A percentile compares a stretch with the other conserved stretches of the same genome.
phyloP scores from a whole-genome alignment of 2,329 filamentous ascomycete species.

The Colletotrichum sp. region DNA sequence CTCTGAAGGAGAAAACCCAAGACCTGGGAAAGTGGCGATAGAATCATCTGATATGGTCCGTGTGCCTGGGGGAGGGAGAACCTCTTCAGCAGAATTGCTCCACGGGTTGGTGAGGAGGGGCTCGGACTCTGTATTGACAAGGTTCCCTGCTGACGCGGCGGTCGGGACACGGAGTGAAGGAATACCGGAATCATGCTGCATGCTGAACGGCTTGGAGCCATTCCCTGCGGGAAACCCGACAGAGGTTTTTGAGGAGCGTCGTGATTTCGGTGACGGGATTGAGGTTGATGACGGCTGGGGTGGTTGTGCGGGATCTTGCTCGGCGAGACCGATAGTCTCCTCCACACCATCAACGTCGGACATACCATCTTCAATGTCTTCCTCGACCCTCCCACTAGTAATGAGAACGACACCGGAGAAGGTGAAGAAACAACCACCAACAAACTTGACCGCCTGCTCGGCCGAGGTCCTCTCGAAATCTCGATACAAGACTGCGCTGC shows the following conservation, averaged over 20 bases:
- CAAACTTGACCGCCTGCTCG: constrained; percentile 80
- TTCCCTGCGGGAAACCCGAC: constrained; percentile 45
- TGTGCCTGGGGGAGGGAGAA: constrained; percentile 37
- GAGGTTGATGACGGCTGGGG: constrained; percentile 35
- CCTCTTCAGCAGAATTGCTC: constrained; percentile 39
- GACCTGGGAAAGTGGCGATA: constrained; percentile 28
- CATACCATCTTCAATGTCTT: constrained; percentile 61
- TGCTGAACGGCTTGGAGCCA: constrained; percentile 37
- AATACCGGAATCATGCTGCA: constrained; percentile 38
- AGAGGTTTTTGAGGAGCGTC: constrained; percentile 54
- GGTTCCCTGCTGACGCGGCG: constrained; percentile 33
- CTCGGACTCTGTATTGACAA: constrained; percentile 37
- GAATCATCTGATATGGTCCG: constrained; percentile 42
- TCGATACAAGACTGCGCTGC: constrained; percentile 90
- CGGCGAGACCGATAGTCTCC: constrained; percentile 64
- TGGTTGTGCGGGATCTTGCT: constrained; percentile 55
- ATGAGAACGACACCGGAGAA: constrained; percentile 98
- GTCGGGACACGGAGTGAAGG: constrained; percentile 39
- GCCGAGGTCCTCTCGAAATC: constrained; percentile 87
- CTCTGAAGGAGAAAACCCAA: constrained; percentile 29
- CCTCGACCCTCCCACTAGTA: constrained; percentile 76
- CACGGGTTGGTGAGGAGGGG: constrained; percentile 50
- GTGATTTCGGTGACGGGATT: constrained; percentile 36
- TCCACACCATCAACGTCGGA: constrained; percentile 65
- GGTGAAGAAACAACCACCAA: constrained; percentile 88